phyloP scores from a whole-genome alignment of 2,329 filamentous ascomycete species.

The Tolypocladium tundrense region DNA sequence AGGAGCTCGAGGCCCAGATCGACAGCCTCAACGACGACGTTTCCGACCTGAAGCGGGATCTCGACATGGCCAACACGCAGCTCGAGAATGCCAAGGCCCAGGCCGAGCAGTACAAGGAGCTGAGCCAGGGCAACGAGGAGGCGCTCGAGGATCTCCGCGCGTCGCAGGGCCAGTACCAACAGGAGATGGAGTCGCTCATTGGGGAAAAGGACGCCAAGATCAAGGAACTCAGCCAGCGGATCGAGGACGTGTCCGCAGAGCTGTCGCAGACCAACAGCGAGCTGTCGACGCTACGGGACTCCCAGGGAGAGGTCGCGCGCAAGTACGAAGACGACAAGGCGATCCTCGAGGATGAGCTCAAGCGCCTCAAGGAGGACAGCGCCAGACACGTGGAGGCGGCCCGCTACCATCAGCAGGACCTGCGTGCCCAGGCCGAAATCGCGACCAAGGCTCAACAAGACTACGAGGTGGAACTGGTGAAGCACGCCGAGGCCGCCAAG shows the following conservation, averaged over 20 bases:
- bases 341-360: constrained; percentile 67
- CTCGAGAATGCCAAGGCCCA: constrained; percentile 73
- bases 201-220: constrained; percentile 72
- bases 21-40: constrained; percentile 79
- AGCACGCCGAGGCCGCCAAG: constrained; percentile 91
- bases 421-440: constrained; percentile 88
- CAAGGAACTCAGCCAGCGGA: constrained; percentile 68
- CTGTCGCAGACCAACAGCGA: constrained; percentile 74
- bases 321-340: constrained; percentile 75
- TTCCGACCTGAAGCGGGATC: constrained; percentile 75
- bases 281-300: constrained; percentile 67
- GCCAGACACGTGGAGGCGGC: constrained; percentile 70
- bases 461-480: constrained; percentile 88
- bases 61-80: constrained; percentile 72
- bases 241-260: constrained; percentile 76
- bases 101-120: constrained; percentile 77
- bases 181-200: constrained; percentile 69
- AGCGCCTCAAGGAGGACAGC: constrained; percentile 72
- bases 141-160: constrained; percentile 69
- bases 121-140: constrained; percentile 81
- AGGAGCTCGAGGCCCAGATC: constrained; percentile 47
- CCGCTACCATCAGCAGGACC: constrained; percentile 79
- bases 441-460: constrained; percentile 87
- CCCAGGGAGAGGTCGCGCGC: constrained; percentile 63
- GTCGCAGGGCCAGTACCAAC: constrained; percentile 76